Evolutionary conservation across 2,329 filamentous ascomycete species (phyloP).

Genomic region (Trichoderma guizhouense): DNA sequence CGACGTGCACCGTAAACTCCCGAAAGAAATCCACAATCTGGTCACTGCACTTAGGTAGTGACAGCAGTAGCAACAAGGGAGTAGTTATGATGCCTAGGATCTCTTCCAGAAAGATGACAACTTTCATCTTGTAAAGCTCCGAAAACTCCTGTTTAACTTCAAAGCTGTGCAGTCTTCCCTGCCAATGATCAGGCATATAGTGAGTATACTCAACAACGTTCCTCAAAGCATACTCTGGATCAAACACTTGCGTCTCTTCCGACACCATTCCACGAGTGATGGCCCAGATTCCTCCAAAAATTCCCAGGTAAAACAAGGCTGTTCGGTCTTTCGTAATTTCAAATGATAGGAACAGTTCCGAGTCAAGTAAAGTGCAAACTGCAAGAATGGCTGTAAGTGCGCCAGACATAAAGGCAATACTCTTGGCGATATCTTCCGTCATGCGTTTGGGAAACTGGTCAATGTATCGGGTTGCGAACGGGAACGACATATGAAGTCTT

Average conservation of each 20-base stretch:
- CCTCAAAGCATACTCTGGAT: conserved; percentile 83
- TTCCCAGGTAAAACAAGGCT: conserved; percentile 82
- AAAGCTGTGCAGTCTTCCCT: conserved; percentile 83
- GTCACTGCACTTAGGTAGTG: conserved; percentile 82
- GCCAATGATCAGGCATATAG: conserved; percentile 87
- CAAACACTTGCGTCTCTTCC: conserved; percentile 84
- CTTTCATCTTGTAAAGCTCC: conserved; percentile 84
- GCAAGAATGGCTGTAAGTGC: conserved; percentile 83
- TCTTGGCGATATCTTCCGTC: conserved; percentile 78
- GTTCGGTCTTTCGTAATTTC: conserved; percentile 87
- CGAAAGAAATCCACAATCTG: conserved; percentile 97
- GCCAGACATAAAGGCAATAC: conserved; percentile 82
- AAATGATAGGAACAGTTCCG: conserved; percentile 85
- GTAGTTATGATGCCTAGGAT: conserved; percentile 89
- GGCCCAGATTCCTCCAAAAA: conserved; percentile 81
- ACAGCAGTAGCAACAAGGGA: conserved; percentile 82
- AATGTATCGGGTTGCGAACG: conserved; percentile 86
- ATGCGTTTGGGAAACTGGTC: conserved; percentile 97
- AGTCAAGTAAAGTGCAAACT: conserved; percentile 80
- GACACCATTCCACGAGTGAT: conserved; percentile 79
- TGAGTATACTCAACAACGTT: conserved; percentile 92
- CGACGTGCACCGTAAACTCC: conserved; percentile 95
- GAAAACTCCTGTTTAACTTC: conserved; percentile 91
- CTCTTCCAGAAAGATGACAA: conserved; percentile 89
- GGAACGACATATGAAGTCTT: conserved; percentile 89